Conservation (phyloP, 2,329 filamentous ascomycete genomes). For the Eutypella sp. region DNA sequence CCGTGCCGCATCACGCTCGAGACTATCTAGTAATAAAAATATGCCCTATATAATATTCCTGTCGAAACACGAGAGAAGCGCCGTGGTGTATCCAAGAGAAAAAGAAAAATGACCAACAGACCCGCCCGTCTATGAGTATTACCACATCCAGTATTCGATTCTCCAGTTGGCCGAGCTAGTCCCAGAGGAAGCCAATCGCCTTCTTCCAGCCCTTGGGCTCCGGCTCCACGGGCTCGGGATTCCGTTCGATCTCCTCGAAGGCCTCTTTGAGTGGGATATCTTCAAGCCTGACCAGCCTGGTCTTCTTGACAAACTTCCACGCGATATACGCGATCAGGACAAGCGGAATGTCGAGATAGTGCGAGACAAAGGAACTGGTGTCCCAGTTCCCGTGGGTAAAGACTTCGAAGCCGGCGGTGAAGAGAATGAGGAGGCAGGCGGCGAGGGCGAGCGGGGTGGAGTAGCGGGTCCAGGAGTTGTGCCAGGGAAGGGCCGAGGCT, state of each 20-base stretch:
- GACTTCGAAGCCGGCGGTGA: constrained; percentile 64
- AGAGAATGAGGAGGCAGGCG: constrained; percentile 59
- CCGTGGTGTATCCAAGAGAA: no score
- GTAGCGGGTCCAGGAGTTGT: constrained; percentile 58
- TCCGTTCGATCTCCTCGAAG: constrained; percentile 39
- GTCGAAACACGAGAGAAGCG: no score
- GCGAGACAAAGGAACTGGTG: constrained; percentile 52
- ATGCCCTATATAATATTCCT: no score
- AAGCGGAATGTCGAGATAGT: constrained; percentile 58
- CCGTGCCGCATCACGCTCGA: no score
- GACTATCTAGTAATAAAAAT: no score
- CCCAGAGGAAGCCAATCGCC: neutral
- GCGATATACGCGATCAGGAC: constrained; percentile 51
- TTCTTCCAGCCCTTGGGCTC: neutral
- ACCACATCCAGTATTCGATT: neutral
- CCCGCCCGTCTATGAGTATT: no score
- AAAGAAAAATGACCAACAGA: no score
- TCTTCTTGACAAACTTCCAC: constrained; percentile 64
- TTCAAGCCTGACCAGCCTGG: constrained; percentile 46
- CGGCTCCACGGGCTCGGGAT: neutral
- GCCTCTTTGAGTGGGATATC: constrained; percentile 49
- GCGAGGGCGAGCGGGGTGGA: constrained; percentile 50
- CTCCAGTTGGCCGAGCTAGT: no score
- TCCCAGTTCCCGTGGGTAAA: constrained; percentile 58
- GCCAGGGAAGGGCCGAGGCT: constrained; percentile 50